These are phyloP conservation scores for Alternaria brassicae DNA, from an alignment of 2,329 filamentous ascomycete species.

Conservation along the genomic window DNA sequence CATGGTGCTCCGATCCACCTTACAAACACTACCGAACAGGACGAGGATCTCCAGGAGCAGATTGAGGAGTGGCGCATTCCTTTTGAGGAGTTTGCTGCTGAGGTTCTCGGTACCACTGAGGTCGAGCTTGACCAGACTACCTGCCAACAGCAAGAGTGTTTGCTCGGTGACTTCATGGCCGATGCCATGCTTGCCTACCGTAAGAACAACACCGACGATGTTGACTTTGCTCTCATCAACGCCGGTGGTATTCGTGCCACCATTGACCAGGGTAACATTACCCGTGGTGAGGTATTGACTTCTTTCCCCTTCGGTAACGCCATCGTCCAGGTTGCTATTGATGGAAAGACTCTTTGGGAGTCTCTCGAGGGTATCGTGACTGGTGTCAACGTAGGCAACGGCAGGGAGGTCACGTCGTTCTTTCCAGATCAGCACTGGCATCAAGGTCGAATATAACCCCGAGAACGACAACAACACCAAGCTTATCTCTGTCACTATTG, in stretches of 20 bases:
- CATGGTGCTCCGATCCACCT: constrained; percentile 70
- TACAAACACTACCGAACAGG: constrained; percentile 66
- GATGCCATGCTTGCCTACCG: constrained; percentile 68
- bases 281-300: constrained; percentile 68
- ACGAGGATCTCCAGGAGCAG: constrained; percentile 63
- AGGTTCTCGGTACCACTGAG: constrained; percentile 63
- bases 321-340: constrained; percentile 64
- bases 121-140: constrained; percentile 65
- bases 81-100: constrained; percentile 66
- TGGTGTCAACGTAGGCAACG: constrained; percentile 62
- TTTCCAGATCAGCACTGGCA: constrained; percentile 66
- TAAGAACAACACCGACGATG: constrained; percentile 55
- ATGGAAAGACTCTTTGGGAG: constrained; percentile 63
- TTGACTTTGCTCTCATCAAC: constrained; percentile 68
- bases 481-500: constrained; percentile 62
- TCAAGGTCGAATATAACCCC: constrained; percentile 66
- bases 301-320: constrained; percentile 72
- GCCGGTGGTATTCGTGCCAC: constrained; percentile 69
- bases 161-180: constrained; percentile 53
- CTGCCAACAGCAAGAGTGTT: constrained; percentile 66
- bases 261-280: constrained; percentile 67
- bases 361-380: constrained; percentile 67
- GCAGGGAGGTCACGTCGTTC: constrained; percentile 62
- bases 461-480: constrained; percentile 57
- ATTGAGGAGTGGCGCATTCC: constrained; percentile 66